Conservation (phyloP, 139 green algal species). For the Chloropicon primus region DNA sequence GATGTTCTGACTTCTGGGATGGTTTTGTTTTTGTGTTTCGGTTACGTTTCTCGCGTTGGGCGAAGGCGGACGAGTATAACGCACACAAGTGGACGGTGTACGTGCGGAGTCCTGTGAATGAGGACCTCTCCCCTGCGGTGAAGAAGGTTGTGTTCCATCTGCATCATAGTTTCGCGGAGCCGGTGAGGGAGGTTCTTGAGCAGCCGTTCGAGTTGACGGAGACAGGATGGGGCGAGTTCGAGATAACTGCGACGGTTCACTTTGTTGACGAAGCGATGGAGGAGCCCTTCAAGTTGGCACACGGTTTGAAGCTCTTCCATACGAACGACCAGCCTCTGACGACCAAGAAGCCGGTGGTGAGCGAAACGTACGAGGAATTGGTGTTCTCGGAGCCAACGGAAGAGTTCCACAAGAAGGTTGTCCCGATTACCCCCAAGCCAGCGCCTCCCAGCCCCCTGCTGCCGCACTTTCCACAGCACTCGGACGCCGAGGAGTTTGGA, state of each 20-base stretch:
- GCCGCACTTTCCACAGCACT: neutral
- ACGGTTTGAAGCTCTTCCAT: slow-evolving; percentile 12
- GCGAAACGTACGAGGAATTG: slow-evolving; percentile 78
- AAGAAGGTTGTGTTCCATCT: slow-evolving; percentile 77
- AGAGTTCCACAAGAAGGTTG: slow-evolving; percentile 49
- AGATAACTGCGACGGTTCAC: slow-evolving; percentile 54
- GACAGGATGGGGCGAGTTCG: slow-evolving; percentile 93
- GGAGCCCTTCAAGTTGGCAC: slow-evolving; percentile 41
- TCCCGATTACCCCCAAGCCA: neutral
- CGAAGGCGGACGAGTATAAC: slow-evolving; percentile 26
- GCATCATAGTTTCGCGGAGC: slow-evolving; percentile 72
- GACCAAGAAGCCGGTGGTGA: slow-evolving; percentile 23
- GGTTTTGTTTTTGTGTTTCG: too few relatives aligned
- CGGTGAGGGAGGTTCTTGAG: slow-evolving; percentile 26
- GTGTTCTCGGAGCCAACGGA: slow-evolving; percentile 70
- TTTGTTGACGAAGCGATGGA: slow-evolving; percentile 55
- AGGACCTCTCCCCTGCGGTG: slow-evolving; percentile 69
- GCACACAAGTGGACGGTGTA: slow-evolving; percentile 92
- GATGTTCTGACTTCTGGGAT: too few relatives aligned
- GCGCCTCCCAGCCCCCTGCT: neutral
- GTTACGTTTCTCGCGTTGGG: neutral
- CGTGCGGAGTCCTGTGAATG: slow-evolving; percentile 43
- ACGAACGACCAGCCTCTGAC: neutral
- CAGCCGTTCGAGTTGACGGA: slow-evolving; percentile 51
- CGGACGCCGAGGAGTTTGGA: neutral